Evolutionary conservation across 768 basidiomycete genomes (phyloP).

Genomic region (Boletus barrowsii): DNA sequence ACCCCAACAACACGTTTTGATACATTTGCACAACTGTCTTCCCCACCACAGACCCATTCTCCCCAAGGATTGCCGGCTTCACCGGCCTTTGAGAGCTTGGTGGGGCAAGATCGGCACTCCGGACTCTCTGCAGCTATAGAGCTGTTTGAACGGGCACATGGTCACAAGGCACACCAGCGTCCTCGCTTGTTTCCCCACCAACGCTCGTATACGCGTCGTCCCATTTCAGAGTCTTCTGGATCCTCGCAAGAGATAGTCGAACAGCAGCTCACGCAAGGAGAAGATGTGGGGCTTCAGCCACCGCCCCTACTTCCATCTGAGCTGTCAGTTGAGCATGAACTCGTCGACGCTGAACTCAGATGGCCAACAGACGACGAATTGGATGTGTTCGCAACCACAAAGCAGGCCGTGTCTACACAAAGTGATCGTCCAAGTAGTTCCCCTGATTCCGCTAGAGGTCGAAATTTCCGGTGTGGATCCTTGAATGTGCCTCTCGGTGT

Average conservation of each 20-base stretch:
- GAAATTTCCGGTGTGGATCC: constrained; percentile 19
- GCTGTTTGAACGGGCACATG: constrained; percentile 16
- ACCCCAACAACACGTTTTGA: constrained; percentile 1
- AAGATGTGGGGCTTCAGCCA: constrained; percentile 13
- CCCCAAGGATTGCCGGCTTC: constrained; percentile 13
- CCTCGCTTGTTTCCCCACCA: not conserved
- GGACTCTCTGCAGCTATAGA: constrained; percentile 17
- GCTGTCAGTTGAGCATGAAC: constrained; percentile 5
- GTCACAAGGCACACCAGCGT: constrained; percentile 1
- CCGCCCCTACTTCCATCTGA: not conserved
- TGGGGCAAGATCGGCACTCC: constrained; percentile 4
- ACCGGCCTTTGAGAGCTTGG: constrained; percentile 20
- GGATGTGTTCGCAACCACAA: not conserved
- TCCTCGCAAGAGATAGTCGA: constrained; percentile 45
- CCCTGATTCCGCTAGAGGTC: constrained; percentile 10
- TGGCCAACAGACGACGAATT: constrained; percentile 29
- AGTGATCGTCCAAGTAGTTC: not conserved
- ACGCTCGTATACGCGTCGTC: constrained; percentile 6
- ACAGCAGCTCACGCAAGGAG: constrained; percentile 46
- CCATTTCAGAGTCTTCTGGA: constrained; percentile 29
- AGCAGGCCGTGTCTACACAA: not conserved
- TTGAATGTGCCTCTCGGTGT: constrained; percentile 15
- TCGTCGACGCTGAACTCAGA: constrained; percentile 18
- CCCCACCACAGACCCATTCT: constrained; percentile 14
- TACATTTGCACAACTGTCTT: constrained; percentile 22